Evolutionary conservation across 2,329 filamentous ascomycete species (phyloP).

Genomic region (Curvularia lunata): DNA sequence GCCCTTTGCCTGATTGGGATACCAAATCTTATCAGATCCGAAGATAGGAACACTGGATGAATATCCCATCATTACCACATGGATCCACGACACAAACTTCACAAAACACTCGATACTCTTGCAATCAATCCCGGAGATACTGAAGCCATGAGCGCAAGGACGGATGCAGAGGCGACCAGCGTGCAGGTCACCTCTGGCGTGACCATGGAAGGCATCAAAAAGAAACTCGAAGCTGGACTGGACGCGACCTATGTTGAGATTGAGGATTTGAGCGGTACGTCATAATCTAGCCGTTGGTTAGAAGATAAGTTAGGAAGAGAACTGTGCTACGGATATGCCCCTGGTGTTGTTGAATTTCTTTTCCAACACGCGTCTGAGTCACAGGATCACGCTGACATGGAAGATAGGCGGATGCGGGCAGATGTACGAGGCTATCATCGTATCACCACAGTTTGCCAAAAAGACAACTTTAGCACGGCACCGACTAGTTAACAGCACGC

Average conservation of each 20-base stretch:
- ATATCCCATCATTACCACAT: constrained; percentile 30
- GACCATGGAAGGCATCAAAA: constrained; percentile 73
- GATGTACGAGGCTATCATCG: constrained; percentile 73
- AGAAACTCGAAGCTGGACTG: constrained; percentile 72
- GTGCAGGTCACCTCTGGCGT: constrained; percentile 65
- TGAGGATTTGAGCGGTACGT: constrained; percentile 86
- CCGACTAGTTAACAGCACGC: constrained; percentile 79
- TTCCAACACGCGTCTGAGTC: not conserved
- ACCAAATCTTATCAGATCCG: constrained; percentile 46
- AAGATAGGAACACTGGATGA: constrained; percentile 29
- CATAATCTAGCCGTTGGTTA: not conserved
- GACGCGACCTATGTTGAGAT: constrained; percentile 82
- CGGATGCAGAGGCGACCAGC: constrained; percentile 56
- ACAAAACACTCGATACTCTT: constrained; percentile 40
- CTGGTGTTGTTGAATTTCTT: not conserved
- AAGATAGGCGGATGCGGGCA: constrained; percentile 70
- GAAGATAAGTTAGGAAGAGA: not conserved
- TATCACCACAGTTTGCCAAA: constrained; percentile 59
- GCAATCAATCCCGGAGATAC: constrained; percentile 26
- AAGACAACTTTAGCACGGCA: constrained; percentile 79
- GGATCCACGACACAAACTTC: constrained; percentile 46
- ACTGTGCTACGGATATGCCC: no score
- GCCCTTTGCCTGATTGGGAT: constrained; percentile 16
- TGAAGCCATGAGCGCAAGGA: constrained; percentile 52
- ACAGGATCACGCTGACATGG: constrained; percentile 22